A percentile compares a stretch with the other conserved stretches of the same genome.
These are phyloP conservation scores for Panaeolus cyanescens DNA, from an alignment of 768 basidiomycete species.

Conservation along the genomic window DNA sequence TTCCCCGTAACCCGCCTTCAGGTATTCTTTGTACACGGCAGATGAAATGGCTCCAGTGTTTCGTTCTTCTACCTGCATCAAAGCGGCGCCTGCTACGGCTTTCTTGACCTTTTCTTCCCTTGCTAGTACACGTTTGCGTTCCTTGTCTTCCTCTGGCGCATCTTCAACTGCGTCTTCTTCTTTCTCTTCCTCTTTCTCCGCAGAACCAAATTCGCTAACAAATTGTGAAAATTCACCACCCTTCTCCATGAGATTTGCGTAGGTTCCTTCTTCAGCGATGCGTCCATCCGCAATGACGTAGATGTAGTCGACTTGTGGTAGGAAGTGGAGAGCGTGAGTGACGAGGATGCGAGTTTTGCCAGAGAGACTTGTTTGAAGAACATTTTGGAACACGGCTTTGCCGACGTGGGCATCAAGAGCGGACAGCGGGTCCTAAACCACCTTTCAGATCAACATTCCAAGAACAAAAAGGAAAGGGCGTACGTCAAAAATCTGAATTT, in stretches of 20 bases:
- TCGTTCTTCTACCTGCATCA: constrained; percentile 87
- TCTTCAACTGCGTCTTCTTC: constrained; percentile 48
- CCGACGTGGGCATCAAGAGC: constrained; percentile 74
- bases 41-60: constrained; percentile 70
- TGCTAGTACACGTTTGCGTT: constrained; percentile 12
- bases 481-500: constrained; percentile 60
- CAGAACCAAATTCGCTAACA: constrained; percentile 75
- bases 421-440: not conserved
- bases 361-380: constrained; percentile 61
- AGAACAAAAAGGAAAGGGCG: not conserved
- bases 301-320: constrained; percentile 87
- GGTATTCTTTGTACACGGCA: constrained; percentile 60
- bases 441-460: not conserved
- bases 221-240: constrained; percentile 74
- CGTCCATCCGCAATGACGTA: constrained; percentile 75
- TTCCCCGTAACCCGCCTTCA: constrained; percentile 67
- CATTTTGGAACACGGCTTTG: constrained; percentile 83
- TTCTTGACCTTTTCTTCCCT: constrained; percentile 42
- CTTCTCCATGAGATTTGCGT: constrained; percentile 63
- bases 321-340: constrained; percentile 90
- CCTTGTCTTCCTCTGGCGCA: constrained; percentile 35
- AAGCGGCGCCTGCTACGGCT: constrained; percentile 42
- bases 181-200: constrained; percentile 54
- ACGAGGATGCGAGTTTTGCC: constrained; percentile 87
- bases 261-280: constrained; percentile 82